Base-by-base conservation (phyloP, 2,329 filamentous ascomycete species). In the Fusarium sp. region DNA sequence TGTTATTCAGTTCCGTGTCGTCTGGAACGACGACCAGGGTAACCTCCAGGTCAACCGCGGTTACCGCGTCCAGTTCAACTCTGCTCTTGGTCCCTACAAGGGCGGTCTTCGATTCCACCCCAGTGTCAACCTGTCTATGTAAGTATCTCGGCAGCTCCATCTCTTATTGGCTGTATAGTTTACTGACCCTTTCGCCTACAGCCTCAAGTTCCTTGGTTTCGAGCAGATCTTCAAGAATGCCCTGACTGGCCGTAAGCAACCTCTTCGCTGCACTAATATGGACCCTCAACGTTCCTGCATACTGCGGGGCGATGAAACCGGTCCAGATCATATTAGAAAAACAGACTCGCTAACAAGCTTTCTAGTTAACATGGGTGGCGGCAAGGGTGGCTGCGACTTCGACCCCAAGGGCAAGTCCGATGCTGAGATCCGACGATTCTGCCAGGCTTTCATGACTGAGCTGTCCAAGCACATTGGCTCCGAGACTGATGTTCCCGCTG, bases 201-300 rank as follows among this genome's bases (percentile, higher is more conserved):
- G 69, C 78, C 89, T 99, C 77, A 99, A 99, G 87, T 98, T 98
- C 86, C 88, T 99, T 79, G 96, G 95, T 72, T 98, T 98, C 78
- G 96, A 99, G 90, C 96, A 98, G 86, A 97, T 95, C 85, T 98
- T 98, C 89, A 98, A 98, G 90, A 98, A 98, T 93, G 96, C 96
- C 74, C 86, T 98, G 74, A 98, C 96, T 67, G 96, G 96, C 78
- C 84, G 92, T 95, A 86, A 86, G 92, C 89, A 22, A 26, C 22
- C 22, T 38, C 20, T 20, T 54, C 33, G 26, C 13, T 33, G 11
- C 43, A 43, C 42, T 44, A 43, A n/a, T 49, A 39, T 49, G 33
- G 24, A 39, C 34, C 42, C 28, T 44, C 31, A 39, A 51, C 43
- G 57, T 67, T 28, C 62, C 66, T 70, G 62, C 66, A 70, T 67